These are phyloP conservation scores for Syzygium aromaticum DNA, from an alignment of 345 rosid species.

Conservation along the genomic window DNA sequence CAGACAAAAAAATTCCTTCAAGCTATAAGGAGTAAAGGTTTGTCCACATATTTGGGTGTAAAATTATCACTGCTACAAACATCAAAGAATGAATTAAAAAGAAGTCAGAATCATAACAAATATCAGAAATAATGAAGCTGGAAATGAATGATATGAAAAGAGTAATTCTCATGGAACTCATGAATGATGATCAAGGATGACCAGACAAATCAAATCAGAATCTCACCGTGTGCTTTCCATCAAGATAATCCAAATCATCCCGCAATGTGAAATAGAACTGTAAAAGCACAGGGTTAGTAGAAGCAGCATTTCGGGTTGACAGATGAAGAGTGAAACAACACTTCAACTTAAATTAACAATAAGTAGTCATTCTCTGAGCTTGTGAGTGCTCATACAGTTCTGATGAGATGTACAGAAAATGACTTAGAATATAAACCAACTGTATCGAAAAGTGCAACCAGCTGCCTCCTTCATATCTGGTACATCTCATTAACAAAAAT, in stretches of 20 bases:
- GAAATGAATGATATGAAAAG: not conserved
- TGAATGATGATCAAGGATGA: not conserved
- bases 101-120: not conserved
- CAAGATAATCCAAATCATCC: conserved; percentile 90
- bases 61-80: not conserved
- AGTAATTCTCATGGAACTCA: not conserved
- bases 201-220: not conserved
- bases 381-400: not conserved
- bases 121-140: not conserved
- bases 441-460: not conserved
- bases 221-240: conserved; percentile 91
- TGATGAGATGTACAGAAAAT: not conserved
- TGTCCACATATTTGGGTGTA: not conserved
- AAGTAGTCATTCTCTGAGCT: not conserved
- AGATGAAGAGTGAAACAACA: not conserved
- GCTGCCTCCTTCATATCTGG: not conserved
- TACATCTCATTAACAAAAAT: not conserved
- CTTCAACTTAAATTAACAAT: not conserved
- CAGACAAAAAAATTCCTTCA: too few relatives aligned
- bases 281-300: conserved; percentile 9
- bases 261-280: conserved; percentile 92
- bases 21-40: not conserved
- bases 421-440: not conserved
- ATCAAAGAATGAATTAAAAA: not conserved
- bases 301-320: not conserved